Conservation (phyloP, 163 green algal genomes). For the Botryococcus braunii region DNA sequence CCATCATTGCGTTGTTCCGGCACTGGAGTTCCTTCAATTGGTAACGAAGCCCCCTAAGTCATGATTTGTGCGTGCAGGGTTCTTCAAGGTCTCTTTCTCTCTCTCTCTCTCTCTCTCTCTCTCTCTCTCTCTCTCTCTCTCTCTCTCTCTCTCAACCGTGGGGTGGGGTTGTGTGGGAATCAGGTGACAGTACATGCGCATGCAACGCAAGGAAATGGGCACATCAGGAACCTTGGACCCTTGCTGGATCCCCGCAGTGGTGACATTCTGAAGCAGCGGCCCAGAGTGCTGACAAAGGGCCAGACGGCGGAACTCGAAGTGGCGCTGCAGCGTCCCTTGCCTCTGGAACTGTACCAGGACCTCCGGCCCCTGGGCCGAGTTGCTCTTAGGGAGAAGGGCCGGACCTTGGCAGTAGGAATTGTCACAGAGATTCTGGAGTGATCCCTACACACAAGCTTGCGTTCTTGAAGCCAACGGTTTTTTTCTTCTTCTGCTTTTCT, state of each 20-base stretch:
- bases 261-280: conserved; percentile 44
- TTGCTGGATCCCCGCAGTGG: conserved; percentile 71
- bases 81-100: too few species aligned
- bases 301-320: conserved; percentile 80
- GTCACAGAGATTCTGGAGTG: conserved; percentile 39
- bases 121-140: too few species aligned
- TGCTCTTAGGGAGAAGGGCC: conserved; percentile 67
- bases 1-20: too few species aligned
- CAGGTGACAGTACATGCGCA: conserved; percentile 77
- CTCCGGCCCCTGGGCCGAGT: conserved; percentile 70
- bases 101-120: too few species aligned
- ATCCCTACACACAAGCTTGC: too few species aligned
- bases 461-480: too few species aligned
- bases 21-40: too few species aligned
- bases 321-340: conserved; percentile 39
- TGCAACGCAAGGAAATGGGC: conserved; percentile 55
- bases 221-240: conserved; percentile 54
- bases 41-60: too few species aligned
- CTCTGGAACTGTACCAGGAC: conserved; percentile 70
- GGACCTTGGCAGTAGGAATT: conserved; percentile 83
- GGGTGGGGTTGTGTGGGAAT: neutral
- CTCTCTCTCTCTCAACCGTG: too few species aligned
- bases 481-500: too few species aligned
- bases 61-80: too few species aligned
- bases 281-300: conserved; percentile 53